Percentiles rank a stretch among this genome's conserved stretches.
phyloP scores from a whole-genome alignment of 2,329 filamentous ascomycete genomes.

The Beauveria sp. region DNA sequence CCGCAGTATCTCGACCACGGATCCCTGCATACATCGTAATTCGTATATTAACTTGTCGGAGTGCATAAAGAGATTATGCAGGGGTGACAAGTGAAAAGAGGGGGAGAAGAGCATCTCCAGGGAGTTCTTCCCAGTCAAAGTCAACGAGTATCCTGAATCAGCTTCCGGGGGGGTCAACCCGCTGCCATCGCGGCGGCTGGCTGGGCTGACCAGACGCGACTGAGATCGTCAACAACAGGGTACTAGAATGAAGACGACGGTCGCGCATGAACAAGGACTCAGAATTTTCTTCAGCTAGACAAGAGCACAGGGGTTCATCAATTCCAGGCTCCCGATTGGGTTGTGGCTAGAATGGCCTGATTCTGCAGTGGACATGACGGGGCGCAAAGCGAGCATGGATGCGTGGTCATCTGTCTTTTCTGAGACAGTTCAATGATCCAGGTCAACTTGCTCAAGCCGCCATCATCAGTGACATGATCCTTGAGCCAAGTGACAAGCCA shows the following conservation, averaged over 20 bases:
- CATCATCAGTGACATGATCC: too few species aligned
- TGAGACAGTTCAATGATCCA: background rate
- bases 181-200: background rate
- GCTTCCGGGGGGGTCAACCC: background rate
- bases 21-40: constrained; percentile 6
- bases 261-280: background rate
- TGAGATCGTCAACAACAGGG: background rate
- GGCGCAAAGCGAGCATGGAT: background rate
- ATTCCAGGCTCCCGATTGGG: background rate
- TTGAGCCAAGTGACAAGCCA: too few species aligned
- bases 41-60: background rate
- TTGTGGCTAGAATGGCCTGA: background rate
- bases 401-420: background rate
- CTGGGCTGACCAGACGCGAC: background rate
- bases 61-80: background rate
- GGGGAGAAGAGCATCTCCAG: background rate
- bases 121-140: background rate
- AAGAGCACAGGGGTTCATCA: background rate
- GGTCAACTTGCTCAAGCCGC: background rate
- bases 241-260: background rate
- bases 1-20: constrained; percentile 7
- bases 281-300: background rate
- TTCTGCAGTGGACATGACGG: background rate
- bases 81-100: background rate
- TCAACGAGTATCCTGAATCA: background rate